phyloP scores from a whole-genome alignment of 1,284 basidiomycete species.

The Thecaphora thlaspeos region DNA sequence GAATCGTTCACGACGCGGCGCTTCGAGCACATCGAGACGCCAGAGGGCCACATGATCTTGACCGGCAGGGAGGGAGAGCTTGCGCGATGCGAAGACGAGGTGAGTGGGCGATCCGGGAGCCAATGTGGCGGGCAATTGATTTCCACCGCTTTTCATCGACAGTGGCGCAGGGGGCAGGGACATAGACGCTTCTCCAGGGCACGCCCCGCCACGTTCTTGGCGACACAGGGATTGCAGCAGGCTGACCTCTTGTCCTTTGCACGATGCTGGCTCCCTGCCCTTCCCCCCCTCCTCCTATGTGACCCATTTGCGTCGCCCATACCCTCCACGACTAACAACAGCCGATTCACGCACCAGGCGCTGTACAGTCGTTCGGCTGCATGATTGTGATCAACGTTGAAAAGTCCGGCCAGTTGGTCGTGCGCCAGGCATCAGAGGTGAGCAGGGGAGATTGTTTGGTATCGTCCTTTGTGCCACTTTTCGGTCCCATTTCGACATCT shows the following conservation, averaged over 20 bases:
- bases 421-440: constrained; percentile 81
- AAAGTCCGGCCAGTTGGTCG: constrained; percentile 66
- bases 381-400: constrained; percentile 74
- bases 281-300: not conserved
- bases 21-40: constrained; percentile 70
- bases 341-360: constrained; percentile 81
- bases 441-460: too few relatives aligned
- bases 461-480: too few relatives aligned
- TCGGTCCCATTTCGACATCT: too few relatives aligned
- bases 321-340: not conserved
- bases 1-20: constrained; percentile 55
- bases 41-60: constrained; percentile 72
- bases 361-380: constrained; percentile 81
- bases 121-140: too few relatives aligned
- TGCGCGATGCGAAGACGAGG: constrained; percentile 77
- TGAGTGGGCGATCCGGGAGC: too few relatives aligned
- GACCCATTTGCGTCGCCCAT: not conserved
- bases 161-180: too few relatives aligned
- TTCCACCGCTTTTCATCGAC: not conserved
- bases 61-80: constrained; percentile 71
- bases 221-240: not conserved
- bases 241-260: not conserved
- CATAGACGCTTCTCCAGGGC: too few relatives aligned
- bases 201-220: too few relatives aligned
- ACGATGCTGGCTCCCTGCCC: not conserved